Evolutionary conservation across 2,329 filamentous ascomycete genomes (phyloP), one percentile per base, ranked within the genome.

Genomic region (Fusarium guadeloupense): DNA sequence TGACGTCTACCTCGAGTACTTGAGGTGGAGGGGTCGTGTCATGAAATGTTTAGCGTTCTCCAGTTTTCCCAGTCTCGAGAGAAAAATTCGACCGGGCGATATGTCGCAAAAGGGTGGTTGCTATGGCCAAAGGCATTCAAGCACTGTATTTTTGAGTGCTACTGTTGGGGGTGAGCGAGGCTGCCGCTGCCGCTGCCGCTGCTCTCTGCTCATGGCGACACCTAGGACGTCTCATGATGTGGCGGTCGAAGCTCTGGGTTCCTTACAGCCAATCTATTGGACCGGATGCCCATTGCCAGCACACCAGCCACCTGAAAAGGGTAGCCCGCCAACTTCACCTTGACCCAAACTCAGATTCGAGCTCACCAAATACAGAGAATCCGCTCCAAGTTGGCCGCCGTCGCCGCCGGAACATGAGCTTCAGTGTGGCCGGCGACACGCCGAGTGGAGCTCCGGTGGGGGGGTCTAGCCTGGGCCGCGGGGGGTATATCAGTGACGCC

Each of bases 1-100:
- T 64, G 54, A 60, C 53, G 45, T 63, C 56, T 59, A 59, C 40
- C 55, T 59, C 34, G 39, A 21, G 38, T 40, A 20, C 19, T 40
- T 23, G 40, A 30, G 53, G 45, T 69, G 67, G 72, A 74, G 72
- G 73, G 72, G 72, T 73, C 71, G 68, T 73, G 71, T 71, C 69
- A 72, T 71, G 71, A 67, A 70, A 56, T 59, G 55, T 59, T n/a
- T 64, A 69, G 66, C 52, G 54, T 53, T 60, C 62, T 52, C 66
- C 68, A 69, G 66, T 69, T 69, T 69, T 70, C 57, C 51, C 53
- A 56, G 44, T 47, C 58, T 58, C 51, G 38, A 43, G 43, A 49
- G 62, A 69, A 67, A 66, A 37, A 44, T 48, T 63, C 55, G 55
- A 28, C 55, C 60, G 60, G 61, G 54, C 48, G 60, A 50, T 64